Base-by-base conservation (phyloP, 1,284 basidiomycete genomes). In the Sporisorium iseilematis-ciliati region DNA sequence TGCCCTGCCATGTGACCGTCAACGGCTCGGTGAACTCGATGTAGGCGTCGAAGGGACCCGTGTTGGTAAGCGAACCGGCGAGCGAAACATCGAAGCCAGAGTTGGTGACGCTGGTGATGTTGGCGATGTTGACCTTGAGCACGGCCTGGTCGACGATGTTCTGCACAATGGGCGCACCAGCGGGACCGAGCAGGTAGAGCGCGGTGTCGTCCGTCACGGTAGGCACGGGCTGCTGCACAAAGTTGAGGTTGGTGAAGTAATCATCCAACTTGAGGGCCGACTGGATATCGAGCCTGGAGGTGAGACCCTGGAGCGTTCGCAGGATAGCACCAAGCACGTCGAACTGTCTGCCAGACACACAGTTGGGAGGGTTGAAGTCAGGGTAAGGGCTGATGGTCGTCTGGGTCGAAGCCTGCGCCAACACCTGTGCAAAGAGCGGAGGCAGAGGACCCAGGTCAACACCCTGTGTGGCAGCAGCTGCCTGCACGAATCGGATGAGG, bases 381-480 rank as follows among this genome's bases (percentile, higher is more conserved):
- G 82, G 82, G 43, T 64, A 60, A 1, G 88, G 87, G 73, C 89
- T 89, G n/a, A 92, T 88, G 0, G 88, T 87, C 1, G 90, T 88
- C 48, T 86, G 89, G 35, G 91, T 81, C 86, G 89, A 90, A 40
- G 90, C 89, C 65, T 91, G 89, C 25, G 86, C 83, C 16, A 89
- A 66, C 3, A 91, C 86, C 56, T 90, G 87, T 74, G 90, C 87
- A 87, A 92, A 91, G 51, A 91, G 78, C 12, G 87, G 87, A 11
- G 87, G 83, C 60, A 93, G 86, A 8, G 91, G 91, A 0, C 91
- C 92, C 7, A 93, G 87, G 62, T 90, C 86, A 41, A 91, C 89
- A 12, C 86, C 86, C 63, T 89, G 89, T 59, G 89, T 86, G 65
- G 88, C 85, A 2, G 91, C 89, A 12, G 89, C 88, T 18, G 87